phyloP scores from a whole-genome alignment of 805 yeast genomes.

The Kodamaea hsintzibuensis region DNA sequence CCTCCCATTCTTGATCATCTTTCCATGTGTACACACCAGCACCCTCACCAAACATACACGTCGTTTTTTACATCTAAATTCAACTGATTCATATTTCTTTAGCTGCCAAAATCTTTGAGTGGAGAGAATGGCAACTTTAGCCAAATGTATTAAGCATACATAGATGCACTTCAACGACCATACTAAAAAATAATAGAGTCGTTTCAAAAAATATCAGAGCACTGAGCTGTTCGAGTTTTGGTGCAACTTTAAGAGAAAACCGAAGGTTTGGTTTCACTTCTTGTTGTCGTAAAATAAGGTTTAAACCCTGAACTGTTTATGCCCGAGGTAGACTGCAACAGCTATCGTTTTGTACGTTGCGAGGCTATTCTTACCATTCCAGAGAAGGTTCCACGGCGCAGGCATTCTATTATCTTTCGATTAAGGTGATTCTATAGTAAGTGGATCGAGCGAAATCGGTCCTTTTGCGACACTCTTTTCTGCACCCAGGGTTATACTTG shows the following conservation, averaged over 20 bases:
- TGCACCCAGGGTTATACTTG: not conserved
- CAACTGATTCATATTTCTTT: not conserved
- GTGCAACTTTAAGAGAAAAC: not conserved
- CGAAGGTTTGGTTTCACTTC: not conserved
- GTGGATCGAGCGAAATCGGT: not conserved
- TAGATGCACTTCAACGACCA: conserved; percentile 2
- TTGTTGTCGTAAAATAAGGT: not conserved
- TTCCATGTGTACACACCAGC: too few relatives aligned
- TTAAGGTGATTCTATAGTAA: not conserved
- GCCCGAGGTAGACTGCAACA: not conserved
- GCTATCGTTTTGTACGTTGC: not conserved
- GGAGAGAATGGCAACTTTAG: conserved; percentile 1
- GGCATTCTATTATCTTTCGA: not conserved
- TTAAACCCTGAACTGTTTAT: conserved; percentile 1
- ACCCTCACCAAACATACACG: too few relatives aligned
- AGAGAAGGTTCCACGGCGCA: not conserved
- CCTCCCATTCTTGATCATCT: too few relatives aligned
- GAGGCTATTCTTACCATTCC: not conserved
- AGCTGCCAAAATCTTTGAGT: not conserved
- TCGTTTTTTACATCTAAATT: too few relatives aligned
- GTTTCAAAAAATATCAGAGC: not conserved
- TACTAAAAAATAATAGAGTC: not conserved
- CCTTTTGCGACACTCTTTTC: conserved; percentile 1
- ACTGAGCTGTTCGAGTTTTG: not conserved
- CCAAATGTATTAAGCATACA: conserved; percentile 1